Percentiles rank a stretch among this genome's conserved stretches.
Conservation (phyloP, 345 rosid genomes). For the Rhodamnia rubescens region DNA sequence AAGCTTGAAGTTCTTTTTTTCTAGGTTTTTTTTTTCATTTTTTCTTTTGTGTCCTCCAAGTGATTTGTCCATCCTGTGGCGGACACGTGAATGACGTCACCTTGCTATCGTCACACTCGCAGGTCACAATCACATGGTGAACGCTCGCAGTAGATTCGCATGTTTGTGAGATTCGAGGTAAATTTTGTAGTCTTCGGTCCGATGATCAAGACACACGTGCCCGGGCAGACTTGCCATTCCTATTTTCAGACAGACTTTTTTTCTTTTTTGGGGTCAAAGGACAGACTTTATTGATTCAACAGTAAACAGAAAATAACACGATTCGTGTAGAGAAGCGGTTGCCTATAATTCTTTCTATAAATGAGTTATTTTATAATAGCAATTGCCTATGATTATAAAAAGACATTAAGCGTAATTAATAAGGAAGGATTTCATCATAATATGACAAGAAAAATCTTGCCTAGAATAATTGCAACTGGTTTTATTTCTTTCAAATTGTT, state of each 20-base stretch:
- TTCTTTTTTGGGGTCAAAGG: too few relatives aligned
- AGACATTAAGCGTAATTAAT: not conserved
- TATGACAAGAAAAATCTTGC: not conserved
- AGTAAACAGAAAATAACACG: too few relatives aligned
- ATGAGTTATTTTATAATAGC: not conserved
- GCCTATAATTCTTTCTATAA: too few relatives aligned
- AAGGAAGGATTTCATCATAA: not conserved
- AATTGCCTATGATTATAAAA: not conserved
- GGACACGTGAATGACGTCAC: not conserved
- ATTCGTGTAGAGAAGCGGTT: too few relatives aligned
- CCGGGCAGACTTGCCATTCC: not conserved
- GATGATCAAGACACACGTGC: not conserved
- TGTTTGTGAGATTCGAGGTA: not conserved
- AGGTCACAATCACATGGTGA: not conserved
- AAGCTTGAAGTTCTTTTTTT: not conserved
- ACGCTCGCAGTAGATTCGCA: not conserved
- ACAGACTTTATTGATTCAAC: too few relatives aligned
- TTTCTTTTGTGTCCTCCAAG: not conserved
- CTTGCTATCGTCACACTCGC: not conserved
- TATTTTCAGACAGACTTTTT: too few relatives aligned
- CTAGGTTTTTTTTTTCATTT: not conserved
- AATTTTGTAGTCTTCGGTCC: not conserved
- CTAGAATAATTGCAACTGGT: not conserved
- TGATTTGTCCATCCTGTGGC: not conserved
- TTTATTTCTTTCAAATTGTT: not conserved